These are phyloP conservation scores for Aspergillus haitiensis DNA, from an alignment of 495 filamentous ascomycete genomes.

Conservation along the genomic window DNA sequence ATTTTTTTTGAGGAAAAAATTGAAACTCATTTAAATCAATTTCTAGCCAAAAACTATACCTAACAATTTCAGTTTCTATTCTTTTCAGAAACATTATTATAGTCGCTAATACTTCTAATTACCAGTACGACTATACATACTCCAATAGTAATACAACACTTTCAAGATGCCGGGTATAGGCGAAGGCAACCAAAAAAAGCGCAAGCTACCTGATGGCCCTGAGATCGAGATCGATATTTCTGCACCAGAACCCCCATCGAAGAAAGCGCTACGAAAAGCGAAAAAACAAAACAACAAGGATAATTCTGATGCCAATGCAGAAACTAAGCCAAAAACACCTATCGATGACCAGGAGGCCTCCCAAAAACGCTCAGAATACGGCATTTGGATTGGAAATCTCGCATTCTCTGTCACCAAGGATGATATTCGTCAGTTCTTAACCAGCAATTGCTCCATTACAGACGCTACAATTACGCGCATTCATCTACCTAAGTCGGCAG, in stretches of 20 bases:
- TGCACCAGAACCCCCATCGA: constrained; percentile 88
- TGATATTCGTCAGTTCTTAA: constrained; percentile 73
- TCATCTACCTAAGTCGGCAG: constrained; percentile 64
- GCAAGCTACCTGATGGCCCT: constrained; percentile 56
- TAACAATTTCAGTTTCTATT: background rate
- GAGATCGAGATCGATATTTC: constrained; percentile 88
- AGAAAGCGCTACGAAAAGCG: constrained; percentile 78
- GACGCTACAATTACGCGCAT: constrained; percentile 74
- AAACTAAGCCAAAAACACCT: constrained; percentile 33
- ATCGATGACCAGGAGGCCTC: constrained; percentile 35
- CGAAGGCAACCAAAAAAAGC: constrained; percentile 61
- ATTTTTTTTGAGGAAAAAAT: no score
- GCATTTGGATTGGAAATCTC: constrained; percentile 96
- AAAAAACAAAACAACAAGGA: constrained; percentile 63
- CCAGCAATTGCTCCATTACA: constrained; percentile 64
- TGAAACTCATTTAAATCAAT: background rate
- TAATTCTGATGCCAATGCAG: constrained; percentile 33
- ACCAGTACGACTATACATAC: no score
- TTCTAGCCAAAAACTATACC: background rate
- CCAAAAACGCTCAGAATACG: constrained; percentile 70
- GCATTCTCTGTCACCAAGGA: constrained; percentile 72
- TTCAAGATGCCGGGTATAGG: constrained; percentile 34
- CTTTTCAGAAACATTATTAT: no score
- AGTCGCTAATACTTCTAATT: no score
- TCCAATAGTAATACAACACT: no score